Evolutionary conservation across 1,284 basidiomycete genomes (phyloP).

Genomic region (Heliocybe sulcata): DNA sequence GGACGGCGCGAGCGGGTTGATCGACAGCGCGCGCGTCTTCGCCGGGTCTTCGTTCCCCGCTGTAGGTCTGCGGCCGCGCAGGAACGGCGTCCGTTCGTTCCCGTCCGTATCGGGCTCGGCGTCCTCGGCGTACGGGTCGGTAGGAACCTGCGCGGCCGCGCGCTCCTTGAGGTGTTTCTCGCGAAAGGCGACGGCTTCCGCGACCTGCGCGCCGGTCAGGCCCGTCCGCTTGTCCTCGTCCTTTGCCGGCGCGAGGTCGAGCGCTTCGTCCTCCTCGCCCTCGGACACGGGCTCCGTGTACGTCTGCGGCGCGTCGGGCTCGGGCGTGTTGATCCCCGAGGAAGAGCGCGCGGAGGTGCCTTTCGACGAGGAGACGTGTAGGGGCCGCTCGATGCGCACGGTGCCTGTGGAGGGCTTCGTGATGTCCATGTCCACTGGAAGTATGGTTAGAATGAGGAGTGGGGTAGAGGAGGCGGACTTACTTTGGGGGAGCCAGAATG

Average conservation of each 20-base stretch:
- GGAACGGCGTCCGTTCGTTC: conserved; percentile 33
- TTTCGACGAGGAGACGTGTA: conserved; percentile 33
- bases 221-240: conserved; percentile 80
- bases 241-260: conserved; percentile 57
- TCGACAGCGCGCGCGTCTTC: conserved; percentile 47
- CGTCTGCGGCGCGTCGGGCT: conserved; percentile 24
- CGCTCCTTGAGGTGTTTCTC: conserved; percentile 66
- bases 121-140: conserved; percentile 6
- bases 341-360: conserved; percentile 37
- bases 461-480: conserved; percentile 20
- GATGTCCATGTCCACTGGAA: conserved; percentile 86
- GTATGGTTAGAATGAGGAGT: conserved; percentile 2
- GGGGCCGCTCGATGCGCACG: conserved; percentile 73
- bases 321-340: conserved; percentile 45
- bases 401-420: conserved; percentile 80
- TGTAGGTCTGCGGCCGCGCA: conserved; percentile 20
- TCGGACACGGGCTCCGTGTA: conserved; percentile 89
- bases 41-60: conserved; percentile 14
- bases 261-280: conserved; percentile 81
- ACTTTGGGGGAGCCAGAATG: conserved; percentile 98
- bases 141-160: background rate
- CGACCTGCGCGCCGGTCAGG: conserved; percentile 61
- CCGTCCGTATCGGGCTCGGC: conserved; percentile 15
- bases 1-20: conserved; percentile 81
- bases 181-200: conserved; percentile 78